These are phyloP conservation scores for Metschnikowia lochheadii DNA, from an alignment of 805 yeast species.

Conservation along the genomic window DNA sequence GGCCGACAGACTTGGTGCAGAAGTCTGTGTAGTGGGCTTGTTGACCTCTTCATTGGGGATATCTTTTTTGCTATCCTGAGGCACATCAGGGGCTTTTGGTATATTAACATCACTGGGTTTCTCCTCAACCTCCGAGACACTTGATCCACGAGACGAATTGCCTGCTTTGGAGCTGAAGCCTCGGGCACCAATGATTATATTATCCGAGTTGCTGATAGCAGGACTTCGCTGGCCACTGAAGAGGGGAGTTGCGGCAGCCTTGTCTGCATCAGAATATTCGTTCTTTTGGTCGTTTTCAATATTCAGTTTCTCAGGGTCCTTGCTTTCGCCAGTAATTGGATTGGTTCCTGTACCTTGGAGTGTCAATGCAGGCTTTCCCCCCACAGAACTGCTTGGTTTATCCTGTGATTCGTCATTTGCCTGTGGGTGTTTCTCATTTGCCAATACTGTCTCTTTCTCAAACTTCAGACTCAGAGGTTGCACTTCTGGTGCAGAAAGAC, in stretches of 20 bases:
- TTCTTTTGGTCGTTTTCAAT: neutral
- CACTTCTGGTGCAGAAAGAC: neutral
- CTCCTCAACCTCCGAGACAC: neutral
- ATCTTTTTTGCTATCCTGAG: neutral
- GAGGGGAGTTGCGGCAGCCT: neutral
- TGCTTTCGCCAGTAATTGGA: neutral
- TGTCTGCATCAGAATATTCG: neutral
- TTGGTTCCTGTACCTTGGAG: neutral
- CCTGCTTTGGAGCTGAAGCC: conserved; percentile 3
- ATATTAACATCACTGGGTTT: neutral
- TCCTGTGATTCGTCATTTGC: neutral
- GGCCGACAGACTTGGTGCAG: neutral
- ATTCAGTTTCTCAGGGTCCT: neutral
- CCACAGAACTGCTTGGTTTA: neutral
- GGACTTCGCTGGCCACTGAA: conserved; percentile 2
- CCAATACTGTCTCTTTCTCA: neutral
- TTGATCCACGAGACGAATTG: neutral
- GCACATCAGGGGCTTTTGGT: neutral
- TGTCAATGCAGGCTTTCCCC: neutral
- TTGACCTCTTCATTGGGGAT: neutral
- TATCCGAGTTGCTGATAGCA: conserved; percentile 4
- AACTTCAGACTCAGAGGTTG: neutral
- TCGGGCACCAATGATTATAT: conserved; percentile 2
- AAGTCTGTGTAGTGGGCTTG: neutral
- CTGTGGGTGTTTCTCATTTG: neutral